Conservation (phyloP, 352 stramenopile species). For the Phytophthora pluvialis region DNA sequence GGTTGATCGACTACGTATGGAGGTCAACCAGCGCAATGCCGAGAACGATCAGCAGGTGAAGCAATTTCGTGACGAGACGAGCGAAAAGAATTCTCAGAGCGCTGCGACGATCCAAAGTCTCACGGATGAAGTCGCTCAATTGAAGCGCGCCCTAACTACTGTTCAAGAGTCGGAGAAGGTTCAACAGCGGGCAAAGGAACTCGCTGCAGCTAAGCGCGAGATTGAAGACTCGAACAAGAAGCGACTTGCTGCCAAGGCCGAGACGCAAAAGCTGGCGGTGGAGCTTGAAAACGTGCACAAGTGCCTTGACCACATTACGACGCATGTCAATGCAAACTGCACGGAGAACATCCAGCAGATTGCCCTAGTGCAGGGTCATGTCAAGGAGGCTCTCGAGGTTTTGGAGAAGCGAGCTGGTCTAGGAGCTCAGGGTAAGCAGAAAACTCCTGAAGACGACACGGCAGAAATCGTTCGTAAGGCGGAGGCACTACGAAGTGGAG, state of each 20-base stretch:
- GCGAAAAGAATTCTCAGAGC: conserved; percentile 53
- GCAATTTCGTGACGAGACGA: conserved; percentile 64
- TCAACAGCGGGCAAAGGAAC: conserved; percentile 72
- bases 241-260: conserved; percentile 75
- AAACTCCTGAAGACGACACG: conserved; percentile 47
- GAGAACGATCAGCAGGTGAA: conserved; percentile 73
- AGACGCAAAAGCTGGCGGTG: conserved; percentile 80
- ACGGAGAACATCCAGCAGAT: conserved; percentile 68
- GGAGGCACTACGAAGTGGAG: conserved; percentile 46
- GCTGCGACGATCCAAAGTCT: conserved; percentile 55
- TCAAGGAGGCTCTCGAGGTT: conserved; percentile 70
- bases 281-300: conserved; percentile 80
- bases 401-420: conserved; percentile 65
- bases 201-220: conserved; percentile 70
- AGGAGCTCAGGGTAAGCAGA: conserved; percentile 13
- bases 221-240: conserved; percentile 87
- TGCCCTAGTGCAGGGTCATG: conserved; percentile 61
- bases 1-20: conserved; percentile 75
- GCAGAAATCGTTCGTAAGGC: conserved; percentile 56
- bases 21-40: conserved; percentile 79
- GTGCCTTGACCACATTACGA: conserved; percentile 55
- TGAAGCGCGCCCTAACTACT: conserved; percentile 65
- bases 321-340: conserved; percentile 62
- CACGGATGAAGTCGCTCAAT: conserved; percentile 60
- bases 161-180: conserved; percentile 76